Base-by-base conservation (phyloP, 2,329 filamentous ascomycete genomes). In the Diaporthe sp. region DNA sequence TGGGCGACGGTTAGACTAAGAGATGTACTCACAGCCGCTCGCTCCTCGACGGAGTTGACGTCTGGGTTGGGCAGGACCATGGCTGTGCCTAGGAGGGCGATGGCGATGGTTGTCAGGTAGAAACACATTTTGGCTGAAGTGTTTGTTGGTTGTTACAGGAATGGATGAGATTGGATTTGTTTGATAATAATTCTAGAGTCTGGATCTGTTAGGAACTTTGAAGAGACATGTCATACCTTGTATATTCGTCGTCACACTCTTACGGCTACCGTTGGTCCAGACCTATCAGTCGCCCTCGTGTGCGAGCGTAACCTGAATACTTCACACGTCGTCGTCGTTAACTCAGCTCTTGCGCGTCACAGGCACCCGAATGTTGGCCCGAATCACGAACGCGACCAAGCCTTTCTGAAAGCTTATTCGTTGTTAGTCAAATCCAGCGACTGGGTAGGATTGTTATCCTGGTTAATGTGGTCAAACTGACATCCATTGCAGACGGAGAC, bases 1-100 rank as follows among this genome's bases (percentile, higher is more conserved):
- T 2, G 4, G n/a, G 6, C 2, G 13, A 22, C 6, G n/a, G 0
- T 8, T 6, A 4, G 2, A 3, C 17, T 22, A 20, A 12, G 0
- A 1, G 4, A 51, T 25, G 13, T 17, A 39, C 65, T 53, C 13
- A 68, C 65, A 12, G 65, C 28, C 5, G 47, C 65, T 53, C 65
- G 65, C 44, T n/a, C 31, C 20, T 53, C 47, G 0, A 53, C 47
- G 20, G 31, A 8, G 4, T 49, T 49, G 10, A 37, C 20, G 20
- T 17, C n/a, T 6, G 42, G 28, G 65, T 53, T 68, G 1, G 65
- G 65, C 17, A 68, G 47, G 31, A 47, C 44, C 31, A 55, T n/a
- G 28, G 47, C 47, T 44, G 65, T 53, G 31, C 65, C 65, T 10
- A 55, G 44, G 4, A 53, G 31, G n/a, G 31, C 47, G 53, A 68